Percentiles rank a stretch among this genome's conserved stretches.
phyloP scores from a whole-genome alignment of 2,329 filamentous ascomycete genomes.

The Plenodomus tracheiphilus region DNA sequence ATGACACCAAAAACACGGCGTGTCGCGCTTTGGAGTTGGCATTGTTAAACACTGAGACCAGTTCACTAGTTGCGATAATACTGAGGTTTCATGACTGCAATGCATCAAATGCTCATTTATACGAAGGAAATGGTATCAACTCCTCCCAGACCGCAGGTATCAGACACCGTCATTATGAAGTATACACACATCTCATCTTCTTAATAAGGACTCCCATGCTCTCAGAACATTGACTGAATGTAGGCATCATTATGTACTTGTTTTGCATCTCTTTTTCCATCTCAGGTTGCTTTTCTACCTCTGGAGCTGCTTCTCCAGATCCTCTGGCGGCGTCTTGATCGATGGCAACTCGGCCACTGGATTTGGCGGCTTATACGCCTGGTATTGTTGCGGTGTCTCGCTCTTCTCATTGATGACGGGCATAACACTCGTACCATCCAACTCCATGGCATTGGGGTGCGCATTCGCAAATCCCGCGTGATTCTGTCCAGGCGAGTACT shows the following conservation, averaged over 20 bases:
- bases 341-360: slow-evolving; percentile 20
- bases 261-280: not conserved
- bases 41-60: too few species aligned
- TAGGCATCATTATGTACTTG: not conserved
- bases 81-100: not conserved
- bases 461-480: slow-evolving; percentile 10
- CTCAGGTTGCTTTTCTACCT: not conserved
- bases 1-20: too few species aligned
- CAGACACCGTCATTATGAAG: not conserved
- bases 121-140: not conserved
- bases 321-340: slow-evolving; percentile 25
- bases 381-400: slow-evolving; percentile 18
- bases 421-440: slow-evolving; percentile 21
- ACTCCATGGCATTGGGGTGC: slow-evolving; percentile 13
- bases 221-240: not conserved
- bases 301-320: slow-evolving; percentile 22
- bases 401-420: slow-evolving; percentile 17
- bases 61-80: too few species aligned
- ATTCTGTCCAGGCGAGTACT: slow-evolving; percentile 31
- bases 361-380: slow-evolving; percentile 31
- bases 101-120: not conserved
- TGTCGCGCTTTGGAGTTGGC: too few species aligned
- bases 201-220: not conserved
- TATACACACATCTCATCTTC: not conserved
- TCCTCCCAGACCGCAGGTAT: not conserved